Base-by-base conservation (phyloP, 306 rosid species). In the Phaseolus lunatus region DNA sequence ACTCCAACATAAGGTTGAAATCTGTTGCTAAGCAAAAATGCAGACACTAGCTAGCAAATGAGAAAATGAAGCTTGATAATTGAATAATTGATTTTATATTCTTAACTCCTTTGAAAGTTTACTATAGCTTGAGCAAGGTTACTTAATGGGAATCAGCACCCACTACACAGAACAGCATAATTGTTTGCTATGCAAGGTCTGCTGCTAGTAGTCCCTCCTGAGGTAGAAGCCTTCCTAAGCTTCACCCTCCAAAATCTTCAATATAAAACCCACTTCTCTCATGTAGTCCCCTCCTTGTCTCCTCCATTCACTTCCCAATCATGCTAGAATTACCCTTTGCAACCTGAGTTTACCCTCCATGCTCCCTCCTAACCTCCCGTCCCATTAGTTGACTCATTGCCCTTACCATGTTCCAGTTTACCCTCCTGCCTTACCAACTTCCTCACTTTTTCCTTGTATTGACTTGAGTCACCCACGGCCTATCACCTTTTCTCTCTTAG, bases 41-140 rank as follows among this genome's bases (percentile, higher is more conserved):
- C 12, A 63, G 23, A 58, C 35, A 48, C 53, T 50, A 64, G 31
- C 68, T 69, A 12, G 18, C n/a, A 76, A 62, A 41, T 76, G 68
- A 31, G 37, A 31, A 31, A 31, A 31, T 31, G 37, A 31, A 31
- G 37, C 37, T 31, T 31, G 7, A 43, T 74, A 70, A 81, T 27
- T 50, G 24, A 29, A 53, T 52, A 63, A 49, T 64, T 29, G 35
- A 39, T 62, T 76, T 11, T 35, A n/a, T 65, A 5, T 43, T 63
- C 22, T 75, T 33, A 26, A 48, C 73, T 61, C 35, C 20, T 70
- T 76, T 52, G 54, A 45, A 50, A 19, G 59, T 26, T 35, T 61
- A 52, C 18, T 47, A 47, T 62, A 37, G 66, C 72, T 26, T 54
- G 73, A 71, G 65, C 63, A 47, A 45, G 10, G 47, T 48, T 70